Conservation (phyloP, 257 asterid genomes). For the Gardenia jasminoides region DNA sequence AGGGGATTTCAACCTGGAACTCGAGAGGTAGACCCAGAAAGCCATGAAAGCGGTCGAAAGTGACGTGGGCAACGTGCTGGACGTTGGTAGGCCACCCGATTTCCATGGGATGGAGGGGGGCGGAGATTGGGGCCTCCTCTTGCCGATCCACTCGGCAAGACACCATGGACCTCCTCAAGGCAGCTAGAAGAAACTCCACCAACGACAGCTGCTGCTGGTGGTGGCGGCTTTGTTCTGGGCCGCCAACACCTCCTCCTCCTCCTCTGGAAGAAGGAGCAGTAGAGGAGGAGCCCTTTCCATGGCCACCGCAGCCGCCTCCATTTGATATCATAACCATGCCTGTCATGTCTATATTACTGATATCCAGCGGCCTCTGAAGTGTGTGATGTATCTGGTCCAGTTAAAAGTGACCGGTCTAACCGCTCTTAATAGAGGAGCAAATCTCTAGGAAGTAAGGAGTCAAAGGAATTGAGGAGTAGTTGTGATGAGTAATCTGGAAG, state of each 20-base stretch:
- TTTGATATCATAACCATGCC: slow-evolving; percentile 76
- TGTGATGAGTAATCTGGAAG: too few relatives aligned
- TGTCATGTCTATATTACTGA: slow-evolving; percentile 18
- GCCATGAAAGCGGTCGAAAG: slow-evolving; percentile 89
- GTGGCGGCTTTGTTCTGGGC: slow-evolving; percentile 41
- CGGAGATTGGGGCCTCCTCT: slow-evolving; percentile 37
- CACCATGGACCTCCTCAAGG: slow-evolving; percentile 86
- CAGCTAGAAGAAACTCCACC: slow-evolving; percentile 67
- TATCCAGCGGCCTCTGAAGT: too few relatives aligned
- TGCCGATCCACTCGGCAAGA: slow-evolving; percentile 70
- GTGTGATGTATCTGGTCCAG: too few relatives aligned
- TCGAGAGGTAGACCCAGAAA: slow-evolving; percentile 93
- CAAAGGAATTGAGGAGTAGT: too few relatives aligned
- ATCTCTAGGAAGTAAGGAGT: too few relatives aligned
- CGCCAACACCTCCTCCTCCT: neutral
- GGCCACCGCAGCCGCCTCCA: slow-evolving; percentile 51
- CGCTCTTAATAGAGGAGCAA: too few relatives aligned
- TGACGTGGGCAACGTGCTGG: slow-evolving; percentile 87
- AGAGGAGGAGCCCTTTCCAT: slow-evolving; percentile 13
- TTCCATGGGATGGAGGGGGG: slow-evolving; percentile 75
- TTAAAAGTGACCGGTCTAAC: too few relatives aligned
- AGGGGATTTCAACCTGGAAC: slow-evolving; percentile 83
- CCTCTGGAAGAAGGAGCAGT: neutral
- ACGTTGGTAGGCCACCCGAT: slow-evolving; percentile 96
- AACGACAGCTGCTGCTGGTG: slow-evolving; percentile 53